Percentiles rank a stretch among this genome's conserved stretches.
phyloP scores from a whole-genome alignment of 768 basidiomycete genomes.

The Sarcodon aspratus region DNA sequence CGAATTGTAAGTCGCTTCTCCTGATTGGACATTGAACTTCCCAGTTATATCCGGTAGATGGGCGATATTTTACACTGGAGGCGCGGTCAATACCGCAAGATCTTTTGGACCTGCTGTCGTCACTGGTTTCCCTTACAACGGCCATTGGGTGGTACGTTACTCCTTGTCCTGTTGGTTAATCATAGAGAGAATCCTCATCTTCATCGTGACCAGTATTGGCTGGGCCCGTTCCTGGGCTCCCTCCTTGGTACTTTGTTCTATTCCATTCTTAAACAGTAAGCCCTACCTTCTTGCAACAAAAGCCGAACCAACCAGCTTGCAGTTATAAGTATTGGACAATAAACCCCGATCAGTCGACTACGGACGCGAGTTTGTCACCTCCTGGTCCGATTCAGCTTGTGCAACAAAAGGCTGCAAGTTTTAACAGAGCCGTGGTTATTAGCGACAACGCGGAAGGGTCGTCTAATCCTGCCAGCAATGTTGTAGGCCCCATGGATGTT shows the following conservation, averaged over 20 bases:
- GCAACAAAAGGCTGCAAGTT: neutral
- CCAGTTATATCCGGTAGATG: constrained; percentile 25
- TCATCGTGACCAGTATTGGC: constrained; percentile 41
- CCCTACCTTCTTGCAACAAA: constrained; percentile 1
- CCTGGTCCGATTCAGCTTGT: constrained; percentile 19
- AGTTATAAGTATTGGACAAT: constrained; percentile 44
- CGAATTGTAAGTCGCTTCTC: constrained; percentile 26
- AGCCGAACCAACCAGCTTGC: neutral
- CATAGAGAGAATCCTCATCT: constrained; percentile 2
- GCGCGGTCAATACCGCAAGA: constrained; percentile 58
- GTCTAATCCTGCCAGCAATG: no score
- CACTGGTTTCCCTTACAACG: constrained; percentile 37
- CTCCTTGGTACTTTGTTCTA: constrained; percentile 51
- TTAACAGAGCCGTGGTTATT: neutral
- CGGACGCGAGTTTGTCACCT: constrained; percentile 30
- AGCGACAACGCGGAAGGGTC: no score
- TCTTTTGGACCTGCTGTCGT: constrained; percentile 62
- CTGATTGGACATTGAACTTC: neutral
- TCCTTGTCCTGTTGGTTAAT: neutral
- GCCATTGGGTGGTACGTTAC: constrained; percentile 54
- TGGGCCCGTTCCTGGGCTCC: constrained; percentile 59
- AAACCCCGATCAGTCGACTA: constrained; percentile 35
- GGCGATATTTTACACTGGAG: constrained; percentile 52
- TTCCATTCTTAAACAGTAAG: constrained; percentile 39
- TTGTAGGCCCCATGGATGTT: no score